Evolutionary conservation across 2,329 filamentous ascomycete genomes (phyloP).

Genomic region (Paraphoma chrysanthemicola): DNA sequence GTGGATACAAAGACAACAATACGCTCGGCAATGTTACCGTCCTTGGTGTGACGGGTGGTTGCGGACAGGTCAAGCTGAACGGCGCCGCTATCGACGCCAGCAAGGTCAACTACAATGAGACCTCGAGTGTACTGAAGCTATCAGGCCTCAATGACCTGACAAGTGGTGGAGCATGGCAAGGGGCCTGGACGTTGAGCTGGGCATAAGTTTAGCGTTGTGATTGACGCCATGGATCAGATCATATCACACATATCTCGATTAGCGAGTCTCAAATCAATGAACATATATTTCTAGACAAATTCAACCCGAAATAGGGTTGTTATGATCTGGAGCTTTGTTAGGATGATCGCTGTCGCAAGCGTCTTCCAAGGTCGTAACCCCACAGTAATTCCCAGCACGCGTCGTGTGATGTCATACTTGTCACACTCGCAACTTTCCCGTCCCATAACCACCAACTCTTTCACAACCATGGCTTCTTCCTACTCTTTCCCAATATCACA

Average conservation of each 20-base stretch:
- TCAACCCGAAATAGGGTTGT: too few species aligned
- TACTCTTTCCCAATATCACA: neutral
- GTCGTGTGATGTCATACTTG: slow-evolving; percentile 27
- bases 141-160: slow-evolving; percentile 59
- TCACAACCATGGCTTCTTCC: neutral
- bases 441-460: neutral
- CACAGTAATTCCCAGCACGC: slow-evolving; percentile 12
- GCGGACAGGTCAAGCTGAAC: slow-evolving; percentile 57
- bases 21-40: slow-evolving; percentile 68
- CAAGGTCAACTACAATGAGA: slow-evolving; percentile 58
- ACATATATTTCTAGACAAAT: neutral
- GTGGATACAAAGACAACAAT: slow-evolving; percentile 64
- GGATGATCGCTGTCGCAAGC: slow-evolving; percentile 9
- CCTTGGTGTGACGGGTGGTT: slow-evolving; percentile 59
- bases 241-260: neutral
- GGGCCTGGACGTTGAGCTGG: slow-evolving; percentile 66
- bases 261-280: neutral
- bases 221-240: neutral
- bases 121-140: slow-evolving; percentile 59
- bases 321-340: neutral
- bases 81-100: slow-evolving; percentile 51
- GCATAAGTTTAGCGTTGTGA: slow-evolving; percentile 35
- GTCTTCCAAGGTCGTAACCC: slow-evolving; percentile 22
- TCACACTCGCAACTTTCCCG: neutral
- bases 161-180: slow-evolving; percentile 62